Conservation (phyloP, 2,329 filamentous ascomycete species). For the Periconia sp. region DNA sequence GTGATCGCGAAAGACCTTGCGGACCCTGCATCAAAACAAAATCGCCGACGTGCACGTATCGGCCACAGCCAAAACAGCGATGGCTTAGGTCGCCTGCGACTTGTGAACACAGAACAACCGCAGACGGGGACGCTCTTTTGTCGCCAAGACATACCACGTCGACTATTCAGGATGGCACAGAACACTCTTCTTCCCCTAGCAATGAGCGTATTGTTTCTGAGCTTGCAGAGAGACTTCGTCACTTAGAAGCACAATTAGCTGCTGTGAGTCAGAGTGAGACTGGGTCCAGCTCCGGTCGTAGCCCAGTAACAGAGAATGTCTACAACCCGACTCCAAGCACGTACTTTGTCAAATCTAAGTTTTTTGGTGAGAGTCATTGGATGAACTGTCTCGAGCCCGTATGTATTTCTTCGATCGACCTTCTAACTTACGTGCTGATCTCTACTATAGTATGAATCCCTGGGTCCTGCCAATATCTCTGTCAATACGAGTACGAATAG, state of each 20-base stretch:
- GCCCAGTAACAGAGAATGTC: background rate
- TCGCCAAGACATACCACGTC: background rate
- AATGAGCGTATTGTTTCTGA: background rate
- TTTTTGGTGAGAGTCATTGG: slow-evolving; percentile 61
- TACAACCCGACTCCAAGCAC: background rate
- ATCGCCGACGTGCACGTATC: slow-evolving; percentile 29
- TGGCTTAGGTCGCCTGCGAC: background rate
- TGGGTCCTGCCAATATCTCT: slow-evolving; percentile 14
- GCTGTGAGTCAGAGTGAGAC: background rate
- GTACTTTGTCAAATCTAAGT: slow-evolving; percentile 52
- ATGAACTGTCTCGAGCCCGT: slow-evolving; percentile 30
- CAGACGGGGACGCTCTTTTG: background rate
- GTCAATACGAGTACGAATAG: slow-evolving; percentile 45
- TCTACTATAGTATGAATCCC: slow-evolving; percentile 16
- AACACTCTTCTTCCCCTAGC: background rate
- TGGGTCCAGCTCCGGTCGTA: background rate
- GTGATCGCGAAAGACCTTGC: slow-evolving; percentile 30
- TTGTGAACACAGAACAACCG: background rate
- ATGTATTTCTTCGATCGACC: slow-evolving; percentile 22
- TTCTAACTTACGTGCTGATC: background rate
- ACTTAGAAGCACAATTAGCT: background rate
- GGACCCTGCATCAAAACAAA: slow-evolving; percentile 22
- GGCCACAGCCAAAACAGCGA: slow-evolving; percentile 3
- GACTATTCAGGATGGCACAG: background rate
- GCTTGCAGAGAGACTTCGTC: background rate